Conservation (phyloP, 2,329 filamentous ascomycete genomes). For the Alternaria arborescens region DNA sequence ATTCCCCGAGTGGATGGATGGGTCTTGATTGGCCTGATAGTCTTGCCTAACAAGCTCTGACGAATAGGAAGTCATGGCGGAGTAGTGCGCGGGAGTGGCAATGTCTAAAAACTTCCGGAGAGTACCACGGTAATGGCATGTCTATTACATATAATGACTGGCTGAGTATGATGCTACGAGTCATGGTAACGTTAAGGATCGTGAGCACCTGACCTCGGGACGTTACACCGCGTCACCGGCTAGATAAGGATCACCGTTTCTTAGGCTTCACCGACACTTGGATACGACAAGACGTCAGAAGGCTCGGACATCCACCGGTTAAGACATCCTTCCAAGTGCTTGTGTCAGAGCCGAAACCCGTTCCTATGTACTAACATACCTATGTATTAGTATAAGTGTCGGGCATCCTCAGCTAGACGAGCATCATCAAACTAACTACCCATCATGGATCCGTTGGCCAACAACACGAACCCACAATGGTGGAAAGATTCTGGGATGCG, state of each 20-base stretch:
- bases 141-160: background rate
- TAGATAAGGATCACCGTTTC: background rate
- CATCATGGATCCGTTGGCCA: conserved; percentile 4
- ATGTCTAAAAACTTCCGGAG: background rate
- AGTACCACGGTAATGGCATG: background rate
- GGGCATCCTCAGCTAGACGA: background rate
- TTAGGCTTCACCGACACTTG: conserved; percentile 1
- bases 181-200: background rate
- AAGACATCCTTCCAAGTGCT: background rate
- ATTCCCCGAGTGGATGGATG: background rate
- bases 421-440: background rate
- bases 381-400: background rate
- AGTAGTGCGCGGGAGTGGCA: background rate
- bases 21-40: background rate
- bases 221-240: background rate
- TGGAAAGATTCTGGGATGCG: conserved; percentile 26
- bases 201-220: conserved; percentile 1
- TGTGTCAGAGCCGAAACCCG: background rate
- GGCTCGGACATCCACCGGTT: background rate
- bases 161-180: background rate
- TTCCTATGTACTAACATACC: background rate
- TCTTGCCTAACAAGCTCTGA: background rate
- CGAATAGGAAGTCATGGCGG: conserved; percentile 2
- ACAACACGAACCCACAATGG: conserved; percentile 24
- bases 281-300: background rate